Evolutionary conservation across 176 grass and related monocot genomes (phyloP).

Genomic region (Oryza officinalis): DNA sequence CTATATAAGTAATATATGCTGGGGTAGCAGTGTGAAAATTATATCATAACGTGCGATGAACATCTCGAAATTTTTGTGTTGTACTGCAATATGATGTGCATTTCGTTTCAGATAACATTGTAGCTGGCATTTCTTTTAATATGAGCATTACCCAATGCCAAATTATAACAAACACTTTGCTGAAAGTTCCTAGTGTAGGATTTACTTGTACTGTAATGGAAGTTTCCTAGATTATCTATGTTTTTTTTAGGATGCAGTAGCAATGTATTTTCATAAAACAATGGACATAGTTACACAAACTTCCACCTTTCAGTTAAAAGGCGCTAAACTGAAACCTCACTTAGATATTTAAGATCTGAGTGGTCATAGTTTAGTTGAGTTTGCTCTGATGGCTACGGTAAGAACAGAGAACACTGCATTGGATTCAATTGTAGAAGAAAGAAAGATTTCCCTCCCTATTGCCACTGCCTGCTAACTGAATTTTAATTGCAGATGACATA

Average conservation of each 20-base stretch:
- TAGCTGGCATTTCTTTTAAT: conserved; percentile 12
- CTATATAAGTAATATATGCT: neutral
- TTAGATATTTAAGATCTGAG: neutral
- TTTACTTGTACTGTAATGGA: neutral
- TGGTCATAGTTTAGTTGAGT: neutral
- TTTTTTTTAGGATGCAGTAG: neutral
- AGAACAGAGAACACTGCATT: neutral
- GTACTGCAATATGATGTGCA: neutral
- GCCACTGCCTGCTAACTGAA: conserved; percentile 7
- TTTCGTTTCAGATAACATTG: neutral
- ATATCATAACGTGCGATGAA: neutral
- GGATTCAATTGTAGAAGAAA: neutral
- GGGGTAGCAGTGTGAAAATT: neutral
- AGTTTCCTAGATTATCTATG: neutral
- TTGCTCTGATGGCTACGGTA: neutral
- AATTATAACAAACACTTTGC: neutral
- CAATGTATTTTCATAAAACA: neutral
- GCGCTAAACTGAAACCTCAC: neutral
- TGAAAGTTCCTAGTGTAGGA: neutral
- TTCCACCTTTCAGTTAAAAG: neutral
- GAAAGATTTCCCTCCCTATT: neutral
- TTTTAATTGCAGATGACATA: conserved; percentile 77
- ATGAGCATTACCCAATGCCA: neutral
- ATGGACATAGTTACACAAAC: neutral
- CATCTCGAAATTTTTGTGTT: neutral